These are phyloP conservation scores for Strigomonas culicis DNA, from an alignment of 208 protist species.

Conservation along the genomic window DNA sequence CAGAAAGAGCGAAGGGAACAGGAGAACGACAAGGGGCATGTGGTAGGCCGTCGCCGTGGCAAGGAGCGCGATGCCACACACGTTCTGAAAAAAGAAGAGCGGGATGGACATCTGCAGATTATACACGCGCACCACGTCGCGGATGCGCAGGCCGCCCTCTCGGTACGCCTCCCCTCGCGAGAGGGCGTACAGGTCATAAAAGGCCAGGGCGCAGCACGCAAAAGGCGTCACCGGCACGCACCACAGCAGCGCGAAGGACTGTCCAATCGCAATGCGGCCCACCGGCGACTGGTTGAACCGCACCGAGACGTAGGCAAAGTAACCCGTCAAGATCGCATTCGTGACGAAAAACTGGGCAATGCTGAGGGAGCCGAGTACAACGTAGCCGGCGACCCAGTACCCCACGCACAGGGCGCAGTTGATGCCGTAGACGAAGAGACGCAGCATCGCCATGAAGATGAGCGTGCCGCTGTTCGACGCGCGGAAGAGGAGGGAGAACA, in stretches of 20 bases:
- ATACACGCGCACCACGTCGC: constrained; percentile 43
- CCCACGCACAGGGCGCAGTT: constrained; percentile 59
- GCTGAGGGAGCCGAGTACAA: constrained; percentile 42
- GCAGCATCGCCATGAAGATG: constrained; percentile 30
- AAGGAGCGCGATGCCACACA: constrained; percentile 44
- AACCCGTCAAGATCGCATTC: constrained; percentile 42
- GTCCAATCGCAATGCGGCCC: constrained; percentile 26
- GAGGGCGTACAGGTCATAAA: constrained; percentile 42
- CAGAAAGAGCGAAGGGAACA: constrained; percentile 40
- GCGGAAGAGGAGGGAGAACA: constrained; percentile 25
- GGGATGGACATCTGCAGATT: constrained; percentile 44
- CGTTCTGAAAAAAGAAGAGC: constrained; percentile 52
- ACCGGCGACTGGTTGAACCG: constrained; percentile 16
- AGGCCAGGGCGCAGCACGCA: constrained; percentile 48
- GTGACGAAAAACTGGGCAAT: constrained; percentile 46
- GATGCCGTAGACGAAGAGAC: constrained; percentile 51
- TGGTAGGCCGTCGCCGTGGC: constrained; percentile 49
- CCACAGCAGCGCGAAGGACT: constrained; percentile 44
- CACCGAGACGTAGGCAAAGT: constrained; percentile 46
- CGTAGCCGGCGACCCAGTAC: constrained; percentile 57
- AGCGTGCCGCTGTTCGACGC: constrained; percentile 19
- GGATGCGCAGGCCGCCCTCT: constrained; percentile 7
- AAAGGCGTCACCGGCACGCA: constrained; percentile 57
- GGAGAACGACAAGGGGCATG: constrained; percentile 47
- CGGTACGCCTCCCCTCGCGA: constrained; percentile 7